Percentiles rank a stretch among this genome's conserved stretches.
Conservation (phyloP, 2,329 filamentous ascomycete species). For the Sporothrix pseudoabietina region DNA sequence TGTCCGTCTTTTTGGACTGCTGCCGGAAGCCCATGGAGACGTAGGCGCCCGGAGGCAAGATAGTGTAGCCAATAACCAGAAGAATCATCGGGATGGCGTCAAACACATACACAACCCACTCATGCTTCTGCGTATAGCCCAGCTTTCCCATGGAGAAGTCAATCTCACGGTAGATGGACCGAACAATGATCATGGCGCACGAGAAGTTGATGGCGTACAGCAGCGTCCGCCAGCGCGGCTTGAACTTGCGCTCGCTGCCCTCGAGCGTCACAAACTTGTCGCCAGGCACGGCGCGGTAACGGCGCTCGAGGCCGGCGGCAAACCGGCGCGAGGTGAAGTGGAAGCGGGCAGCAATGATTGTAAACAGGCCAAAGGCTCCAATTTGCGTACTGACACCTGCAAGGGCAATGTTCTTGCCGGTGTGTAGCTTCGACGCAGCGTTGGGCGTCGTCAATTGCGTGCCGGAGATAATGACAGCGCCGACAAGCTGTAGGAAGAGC, state of each 20-base stretch:
- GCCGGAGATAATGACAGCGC: conserved; percentile 46
- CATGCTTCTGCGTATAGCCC: conserved; percentile 37
- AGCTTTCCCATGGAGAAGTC: conserved; percentile 39
- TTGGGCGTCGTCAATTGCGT: conserved; percentile 41
- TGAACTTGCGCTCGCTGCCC: conserved; percentile 36
- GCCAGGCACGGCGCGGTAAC: conserved; percentile 38
- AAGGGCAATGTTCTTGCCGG: conserved; percentile 45
- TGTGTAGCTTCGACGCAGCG: conserved; percentile 40
- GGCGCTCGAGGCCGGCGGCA: conserved; percentile 38
- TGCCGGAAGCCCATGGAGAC: conserved; percentile 42
- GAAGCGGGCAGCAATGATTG: conserved; percentile 49
- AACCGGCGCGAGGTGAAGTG: conserved; percentile 50
- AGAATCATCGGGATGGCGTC: conserved; percentile 41
- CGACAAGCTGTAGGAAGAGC: conserved; percentile 45
- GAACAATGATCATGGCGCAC: conserved; percentile 41
- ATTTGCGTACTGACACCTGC: conserved; percentile 49
- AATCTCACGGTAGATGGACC: conserved; percentile 41
- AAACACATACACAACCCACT: conserved; percentile 40
- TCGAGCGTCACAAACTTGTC: conserved; percentile 42
- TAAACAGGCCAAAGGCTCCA: conserved; percentile 51
- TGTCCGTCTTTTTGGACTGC: conserved; percentile 31
- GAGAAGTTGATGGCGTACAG: conserved; percentile 42
- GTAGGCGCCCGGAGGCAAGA: conserved; percentile 41
- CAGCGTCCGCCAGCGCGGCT: conserved; percentile 43
- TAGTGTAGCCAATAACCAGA: conserved; percentile 38